Percentiles rank a stretch among this genome's conserved stretches.
Conservation (phyloP, 345 rosid genomes). For the Reutealis trisperma region DNA sequence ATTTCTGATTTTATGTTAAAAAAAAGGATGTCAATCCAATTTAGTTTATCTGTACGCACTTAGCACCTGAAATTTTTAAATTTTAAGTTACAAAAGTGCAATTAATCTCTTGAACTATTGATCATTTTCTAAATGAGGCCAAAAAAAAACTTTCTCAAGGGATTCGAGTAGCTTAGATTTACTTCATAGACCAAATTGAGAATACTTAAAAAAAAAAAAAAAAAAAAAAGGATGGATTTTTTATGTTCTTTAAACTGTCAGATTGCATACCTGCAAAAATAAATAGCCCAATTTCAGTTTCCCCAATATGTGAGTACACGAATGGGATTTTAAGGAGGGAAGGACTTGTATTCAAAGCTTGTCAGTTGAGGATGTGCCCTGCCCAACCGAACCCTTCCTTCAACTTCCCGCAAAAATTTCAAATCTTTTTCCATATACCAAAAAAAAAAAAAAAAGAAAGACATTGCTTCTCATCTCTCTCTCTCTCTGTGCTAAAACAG, state of each 20-base stretch:
- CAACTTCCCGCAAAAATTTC: conserved; percentile 58
- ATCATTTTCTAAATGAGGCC: too few species aligned
- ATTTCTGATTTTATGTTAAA: too few species aligned
- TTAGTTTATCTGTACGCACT: neutral
- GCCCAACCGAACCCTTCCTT: conserved; percentile 61
- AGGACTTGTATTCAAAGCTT: conserved; percentile 24
- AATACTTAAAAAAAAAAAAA: too few species aligned
- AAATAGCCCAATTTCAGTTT: neutral
- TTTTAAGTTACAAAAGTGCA: neutral
- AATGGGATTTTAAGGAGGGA: neutral
- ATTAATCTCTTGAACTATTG: too few species aligned
- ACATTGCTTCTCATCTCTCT: conserved; percentile 30
- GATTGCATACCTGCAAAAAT: neutral
- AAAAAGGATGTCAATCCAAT: neutral
- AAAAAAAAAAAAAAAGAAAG: neutral
- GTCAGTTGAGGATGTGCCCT: conserved; percentile 46
- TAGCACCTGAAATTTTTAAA: neutral
- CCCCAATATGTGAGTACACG: too few species aligned
- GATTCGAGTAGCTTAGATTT: too few species aligned
- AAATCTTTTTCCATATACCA: conserved; percentile 10
- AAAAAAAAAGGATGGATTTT: too few species aligned
- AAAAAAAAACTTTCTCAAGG: too few species aligned
- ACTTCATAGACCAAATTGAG: too few species aligned
- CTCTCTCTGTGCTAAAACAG: conserved; percentile 33
- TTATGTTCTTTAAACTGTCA: too few species aligned